Base-by-base conservation (phyloP, 140 eudicot genomes). In the Stevia rebaudiana region DNA sequence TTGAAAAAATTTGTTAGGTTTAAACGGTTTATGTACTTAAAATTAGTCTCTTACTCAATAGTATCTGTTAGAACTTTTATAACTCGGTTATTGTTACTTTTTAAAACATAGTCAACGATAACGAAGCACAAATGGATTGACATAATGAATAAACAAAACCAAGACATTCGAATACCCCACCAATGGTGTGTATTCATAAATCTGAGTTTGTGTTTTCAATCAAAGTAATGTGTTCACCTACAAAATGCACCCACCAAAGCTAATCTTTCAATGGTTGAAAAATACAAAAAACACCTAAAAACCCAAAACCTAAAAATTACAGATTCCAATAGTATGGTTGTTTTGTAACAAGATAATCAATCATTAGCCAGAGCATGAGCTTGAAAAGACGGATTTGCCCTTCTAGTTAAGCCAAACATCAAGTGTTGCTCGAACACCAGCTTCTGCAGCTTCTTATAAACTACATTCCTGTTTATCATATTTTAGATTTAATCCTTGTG, bases 191-290 rank as follows among this genome's bases (percentile, higher is more conserved):
- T 46, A 57, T 46, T 56, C 56, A 39, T 65, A 33, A 71, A 73
- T 65, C 62, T 51, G 62, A 74, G 61, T 58, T 67, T 56, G 56
- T 36, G 48, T 35, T 42, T 74, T 46, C 74, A 74, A 66, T 66
- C 13, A 40, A 74, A 66, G 79, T 66, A 67, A 67, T 66, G 79
- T 67, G 46, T 68, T 41, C 79, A 68, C 70, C 79, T 74, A 74
- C 74, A 56, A 56, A 56, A 56, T 56, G 23, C 63, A 56, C 63
- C 63, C 58, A 51, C 33, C 35, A 51, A 51, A 51, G 58, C 58
- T 31, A 56, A 56, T 31, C 63, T 55, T 56, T 37, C 50, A 73
- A 53, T 33, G 62, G 68, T 73, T 11, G 17, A 43, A 16, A 31
- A 56, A n/a, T n/a, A n/a, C n/a, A 3, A 48, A 48, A 3, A 66